A percentile compares a stretch with the other conserved stretches of the same genome.
Evolutionary conservation across 352 stramenopile genomes (phyloP).

Genomic region (Stramenopiles sp.): DNA sequence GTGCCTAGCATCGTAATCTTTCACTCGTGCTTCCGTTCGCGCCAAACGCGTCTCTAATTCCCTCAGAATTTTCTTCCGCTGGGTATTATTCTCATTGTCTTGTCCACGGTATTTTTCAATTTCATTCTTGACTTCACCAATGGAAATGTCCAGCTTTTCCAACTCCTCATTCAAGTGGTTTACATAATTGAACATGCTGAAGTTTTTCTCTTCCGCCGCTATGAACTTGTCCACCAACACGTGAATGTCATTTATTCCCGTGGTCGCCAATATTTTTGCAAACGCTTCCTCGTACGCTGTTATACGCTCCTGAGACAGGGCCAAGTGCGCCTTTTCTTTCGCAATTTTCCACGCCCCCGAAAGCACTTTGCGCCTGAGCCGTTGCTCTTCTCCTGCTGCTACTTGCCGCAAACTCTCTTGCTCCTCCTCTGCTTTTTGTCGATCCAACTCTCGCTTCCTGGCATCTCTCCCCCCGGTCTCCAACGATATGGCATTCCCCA

Average conservation of each 20-base stretch:
- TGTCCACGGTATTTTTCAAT: constrained; percentile 53
- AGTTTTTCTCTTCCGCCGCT: constrained; percentile 74
- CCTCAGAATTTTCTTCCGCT: constrained; percentile 38
- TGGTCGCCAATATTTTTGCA: constrained; percentile 61
- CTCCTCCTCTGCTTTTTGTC: neutral
- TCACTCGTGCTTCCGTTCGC: constrained; percentile 49
- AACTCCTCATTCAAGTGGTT: constrained; percentile 75
- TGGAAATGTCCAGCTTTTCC: constrained; percentile 29
- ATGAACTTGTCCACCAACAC: constrained; percentile 57
- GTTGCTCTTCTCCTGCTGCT: constrained; percentile 25
- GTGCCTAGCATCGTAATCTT: constrained; percentile 39
- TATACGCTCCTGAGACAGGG: constrained; percentile 41
- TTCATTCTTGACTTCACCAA: constrained; percentile 30
- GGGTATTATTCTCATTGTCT: constrained; percentile 35
- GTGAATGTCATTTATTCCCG: constrained; percentile 48
- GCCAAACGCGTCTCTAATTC: constrained; percentile 54
- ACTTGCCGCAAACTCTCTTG: neutral
- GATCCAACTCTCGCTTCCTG: constrained; percentile 16
- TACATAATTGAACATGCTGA: constrained; percentile 78
- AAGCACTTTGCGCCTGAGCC: constrained; percentile 34
- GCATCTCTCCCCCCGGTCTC: constrained; percentile 24
- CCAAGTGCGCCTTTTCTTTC: constrained; percentile 50
- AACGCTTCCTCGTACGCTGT: constrained; percentile 50
- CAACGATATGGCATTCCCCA: constrained; percentile 12
- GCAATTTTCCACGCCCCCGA: constrained; percentile 50